Evolutionary conservation across 805 yeast species (phyloP), one percentile per base, ranked within the genome.

Genomic region (Candida oleophila): DNA sequence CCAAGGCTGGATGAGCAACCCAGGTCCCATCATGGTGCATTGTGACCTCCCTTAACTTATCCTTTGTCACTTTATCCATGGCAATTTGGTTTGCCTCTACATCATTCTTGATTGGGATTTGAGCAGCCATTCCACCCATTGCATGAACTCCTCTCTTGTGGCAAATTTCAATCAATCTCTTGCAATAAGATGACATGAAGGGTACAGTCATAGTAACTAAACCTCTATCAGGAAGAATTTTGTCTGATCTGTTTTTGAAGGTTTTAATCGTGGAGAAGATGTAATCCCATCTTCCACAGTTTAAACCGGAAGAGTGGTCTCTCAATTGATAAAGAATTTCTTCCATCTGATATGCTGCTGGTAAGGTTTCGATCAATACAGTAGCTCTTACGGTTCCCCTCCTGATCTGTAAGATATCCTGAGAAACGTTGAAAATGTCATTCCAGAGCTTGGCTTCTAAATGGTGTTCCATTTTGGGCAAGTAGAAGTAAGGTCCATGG

Each of bases 101-200:
- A 59, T 87, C 90, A 53, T 80, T 74, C 65, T 86, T 86, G 68
- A 86, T 86, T 52, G 94, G 92, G 56, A 87, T 85, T 55, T 85
- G 87, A 3, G 92, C 92, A 53, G 94, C 92, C 95, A 87, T 87
- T 56, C 95, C 95, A 56, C 95, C 94, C 82, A 87, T 84, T 16
- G 92, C 92, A 61, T 86, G 91, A 38, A 86, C 92, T 51, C 84
- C 86, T 69, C 92, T 78, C 57, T 80, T 75, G 64, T 87, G 95
- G 66, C 89, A 83, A 39, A 82, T 80, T 64, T 83, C 77, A 55
- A 87, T 88, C 64, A 87, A 73, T 57, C 83, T 77, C 56, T 81
- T 81, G 45, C 86, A 92, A 60, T 87, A 87, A 15, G 87, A 80
- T 22, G 85, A 74, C 94, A 87, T 86, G 67, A 87, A 87, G 49